Evolutionary conservation across 768 basidiomycete species (phyloP), one percentile per base, ranked within the genome.

Genomic region (Paxillus involutus): DNA sequence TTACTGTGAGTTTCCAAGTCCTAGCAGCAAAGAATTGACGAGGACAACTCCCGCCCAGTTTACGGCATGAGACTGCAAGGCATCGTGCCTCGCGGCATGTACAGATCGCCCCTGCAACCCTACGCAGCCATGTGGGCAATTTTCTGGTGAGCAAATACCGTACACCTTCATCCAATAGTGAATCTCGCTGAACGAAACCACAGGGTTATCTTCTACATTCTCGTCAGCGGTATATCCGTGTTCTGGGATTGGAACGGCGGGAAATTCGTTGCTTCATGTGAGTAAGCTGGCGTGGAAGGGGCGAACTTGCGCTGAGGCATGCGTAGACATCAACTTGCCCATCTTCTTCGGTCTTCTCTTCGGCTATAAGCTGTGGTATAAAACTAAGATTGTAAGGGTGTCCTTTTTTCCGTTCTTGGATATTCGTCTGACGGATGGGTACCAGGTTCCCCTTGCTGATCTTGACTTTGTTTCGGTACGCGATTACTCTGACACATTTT

Each of bases 401-500:
- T 21, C 30, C 21, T 21, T 7, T 11, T 26, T 14, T 10, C 21
- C 3, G 24, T 3, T 40, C 13, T 19, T 32, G 12, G 12, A 32
- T n/a, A 3, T 11, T 4, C 3, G 6, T 53, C 52, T 10, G 9
- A 7, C 13, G 29, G 6, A 1, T 43, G 43, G 37, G 19, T 36
- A 16, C n/a, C 26, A 65, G 64, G 6, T 16, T 44, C 52, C 61
- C 21, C 61, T 65, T 19, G 44, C 40, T 17, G 82, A 89, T 59
- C 86, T 88, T 80, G 88, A 89, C 66, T 86, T 89, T 55, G 79
- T 82, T 54, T 85, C 86, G 35, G 85, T 83, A 53, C 49, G 80
- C 67, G 5, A 50, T 30, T 0, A 8, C 29, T 26, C 5, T 12
- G 32, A 39, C 17, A 16, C 2, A 10, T 30, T 11, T 24, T 8